Base-by-base conservation (phyloP, 805 yeast species). In the Hanseniaspora clermontiae region DNA sequence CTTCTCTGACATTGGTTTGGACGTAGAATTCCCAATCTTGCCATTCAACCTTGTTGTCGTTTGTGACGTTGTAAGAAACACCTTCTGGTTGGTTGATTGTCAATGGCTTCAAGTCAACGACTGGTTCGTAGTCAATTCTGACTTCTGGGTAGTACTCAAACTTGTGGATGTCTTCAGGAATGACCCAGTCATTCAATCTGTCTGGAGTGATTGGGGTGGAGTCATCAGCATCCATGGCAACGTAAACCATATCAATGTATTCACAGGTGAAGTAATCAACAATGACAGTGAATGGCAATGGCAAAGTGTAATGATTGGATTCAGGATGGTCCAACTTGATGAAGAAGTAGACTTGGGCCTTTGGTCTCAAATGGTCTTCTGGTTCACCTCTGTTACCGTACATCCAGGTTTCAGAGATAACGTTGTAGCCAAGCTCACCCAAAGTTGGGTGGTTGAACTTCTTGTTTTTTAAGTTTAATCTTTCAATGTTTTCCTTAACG, bases 11-110 rank as follows among this genome's bases (percentile, higher is more conserved):
- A 63, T 81, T 81, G 51, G 85, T 73, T 54, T 80, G 76, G 45
- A 80, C 85, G 67, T 83, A 77, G 72, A 85, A 83, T 67, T 81
- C 83, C 93, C 93, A 85, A 27, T 83, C 88, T 72, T 83, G 91
- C 95, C 95, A 85, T 59, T 72, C 69, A 61, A 86, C 76, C 66
- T 80, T 80, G 60, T 78, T 72, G 42, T 83, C 84, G n/a, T 50
- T 49, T 19, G 76, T 75, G 49, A 80, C 71, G 24, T 75, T 64
- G 73, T 82, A 85, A 2, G 87, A 81, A 12, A 89, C 80, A 60
- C 95, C 95, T 62, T 86, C 91, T 51, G 93, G 91, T 71, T 86
- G 93, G 37, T 68, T 64, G 50, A 83, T 77, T 60, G 82, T 70
- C 66, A 84, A 76, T 43, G 93, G 93, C 69, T 84, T 84, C 61